Conservation (phyloP, 2,329 filamentous ascomycete genomes). For the Alternaria postmessia region DNA sequence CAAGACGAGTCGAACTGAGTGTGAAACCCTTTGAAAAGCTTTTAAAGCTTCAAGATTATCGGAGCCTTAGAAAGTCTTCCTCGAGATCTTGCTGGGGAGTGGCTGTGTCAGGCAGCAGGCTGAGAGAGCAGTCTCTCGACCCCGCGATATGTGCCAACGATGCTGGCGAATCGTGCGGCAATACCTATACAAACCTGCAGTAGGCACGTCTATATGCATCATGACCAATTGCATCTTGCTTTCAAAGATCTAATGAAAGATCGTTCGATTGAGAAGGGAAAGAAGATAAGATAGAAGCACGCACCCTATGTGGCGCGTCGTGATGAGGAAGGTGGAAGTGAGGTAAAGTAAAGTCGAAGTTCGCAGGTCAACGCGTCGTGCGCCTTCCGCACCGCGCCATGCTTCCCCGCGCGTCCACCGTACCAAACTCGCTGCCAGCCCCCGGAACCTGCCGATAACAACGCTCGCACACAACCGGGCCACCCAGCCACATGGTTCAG, state of each 20-base stretch:
- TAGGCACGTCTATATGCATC: not conserved
- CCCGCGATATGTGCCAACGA: no score
- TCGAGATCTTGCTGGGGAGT: no score
- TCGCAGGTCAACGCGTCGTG: not conserved
- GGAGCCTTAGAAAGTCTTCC: no score
- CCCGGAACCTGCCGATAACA: slow-evolving; percentile 18
- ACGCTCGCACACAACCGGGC: not conserved
- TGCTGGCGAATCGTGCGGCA: no score
- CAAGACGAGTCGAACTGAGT: no score
- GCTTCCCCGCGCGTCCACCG: no score
- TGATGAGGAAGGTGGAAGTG: slow-evolving; percentile 2
- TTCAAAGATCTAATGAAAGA: not conserved
- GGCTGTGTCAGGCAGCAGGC: no score
- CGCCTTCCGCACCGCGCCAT: not conserved
- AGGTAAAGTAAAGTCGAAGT: slow-evolving; percentile 6
- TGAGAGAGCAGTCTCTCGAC: no score
- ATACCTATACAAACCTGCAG: not conserved
- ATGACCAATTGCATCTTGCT: not conserved
- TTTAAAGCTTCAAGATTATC: no score
- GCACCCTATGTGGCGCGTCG: not conserved
- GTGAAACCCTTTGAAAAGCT: no score
- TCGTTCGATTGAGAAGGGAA: no score
- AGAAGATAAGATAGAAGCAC: not conserved
- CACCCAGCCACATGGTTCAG: slow-evolving; percentile 13
- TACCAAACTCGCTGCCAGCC: not conserved